A percentile compares a stretch with the other conserved stretches of the same genome.
Conservation (phyloP, 495 filamentous ascomycete genomes). For the Annulohypoxylon bovei region DNA sequence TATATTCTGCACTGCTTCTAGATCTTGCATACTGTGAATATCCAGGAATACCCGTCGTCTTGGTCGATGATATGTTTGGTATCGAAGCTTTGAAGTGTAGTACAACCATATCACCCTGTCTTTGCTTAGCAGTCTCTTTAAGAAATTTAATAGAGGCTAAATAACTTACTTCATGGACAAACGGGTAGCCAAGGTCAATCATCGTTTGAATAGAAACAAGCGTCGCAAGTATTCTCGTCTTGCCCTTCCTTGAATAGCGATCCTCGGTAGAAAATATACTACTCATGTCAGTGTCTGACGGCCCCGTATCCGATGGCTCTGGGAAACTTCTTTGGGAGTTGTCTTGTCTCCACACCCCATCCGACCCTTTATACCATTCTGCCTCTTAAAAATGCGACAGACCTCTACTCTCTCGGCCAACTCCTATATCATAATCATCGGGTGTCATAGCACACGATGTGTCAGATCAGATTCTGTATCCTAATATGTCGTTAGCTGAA, state of each 20-base stretch:
- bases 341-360: neutral
- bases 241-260: neutral
- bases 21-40: neutral
- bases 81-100: neutral
- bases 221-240: neutral
- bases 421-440: neutral
- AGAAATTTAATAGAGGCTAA: neutral
- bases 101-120: neutral
- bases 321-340: neutral
- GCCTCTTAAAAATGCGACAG: neutral
- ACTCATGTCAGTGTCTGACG: neutral
- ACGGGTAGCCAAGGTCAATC: slow-evolving; percentile 2
- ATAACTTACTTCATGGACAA: neutral
- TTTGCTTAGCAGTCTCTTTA: neutral
- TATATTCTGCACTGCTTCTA: neutral
- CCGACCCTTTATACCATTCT: neutral
- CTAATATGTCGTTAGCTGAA: neutral
- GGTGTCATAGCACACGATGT: neutral
- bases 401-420: neutral
- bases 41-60: neutral
- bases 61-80: neutral
- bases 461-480: neutral
- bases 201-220: neutral
- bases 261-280: neutral
- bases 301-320: neutral